Evolutionary conservation across 1,284 basidiomycete species (phyloP), one percentile per base, ranked within the genome.

Genomic region (Marasmius sp.): DNA sequence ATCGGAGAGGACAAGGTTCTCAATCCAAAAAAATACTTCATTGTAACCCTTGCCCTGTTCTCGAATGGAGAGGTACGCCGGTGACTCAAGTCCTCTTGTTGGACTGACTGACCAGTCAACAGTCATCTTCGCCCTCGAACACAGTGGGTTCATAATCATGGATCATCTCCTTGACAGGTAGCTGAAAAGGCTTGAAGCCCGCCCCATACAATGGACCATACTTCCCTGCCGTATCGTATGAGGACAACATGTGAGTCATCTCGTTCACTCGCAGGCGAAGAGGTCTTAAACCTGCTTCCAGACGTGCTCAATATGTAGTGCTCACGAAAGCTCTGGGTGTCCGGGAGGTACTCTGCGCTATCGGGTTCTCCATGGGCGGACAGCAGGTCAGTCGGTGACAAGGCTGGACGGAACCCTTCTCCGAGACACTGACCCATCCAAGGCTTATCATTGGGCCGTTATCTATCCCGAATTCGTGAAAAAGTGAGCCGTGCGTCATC

Each of bases 281-380:
- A 18, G 11, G 60, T 20, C 49, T 62, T 37, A 54, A 1, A n/a
- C 20, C 41, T 12, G 6, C n/a, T 8, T 54, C 9, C 60, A 85
- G 85, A 61, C 83, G 80, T 18, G 83, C 85, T 8, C 85, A 87
- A 67, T 77, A 85, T 67, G 74, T 77, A 14, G 82, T 86, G 6
- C 76, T 87, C 6, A 82, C 79, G 33, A 77, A 82, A 63, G 72
- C 76, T 27, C 72, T 86, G 6, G 79, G 79, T 5, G 72, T 87
- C 18, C 72, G 78, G 55, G 81, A 84, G 65, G 71, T 84, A 0
- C 78, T 75, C 61, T 79, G 80, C 50, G 84, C 81, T 33, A 76
- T 86, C 18, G 85, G 84, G 0, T 87, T 87, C 68, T 86, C 84
- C 8, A 87, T 87, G 85, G 84, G 85, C 45, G 86, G 79, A 1